These are phyloP conservation scores for Nicotiana sylvestris DNA, from an alignment of 257 asterid species.

Conservation along the genomic window DNA sequence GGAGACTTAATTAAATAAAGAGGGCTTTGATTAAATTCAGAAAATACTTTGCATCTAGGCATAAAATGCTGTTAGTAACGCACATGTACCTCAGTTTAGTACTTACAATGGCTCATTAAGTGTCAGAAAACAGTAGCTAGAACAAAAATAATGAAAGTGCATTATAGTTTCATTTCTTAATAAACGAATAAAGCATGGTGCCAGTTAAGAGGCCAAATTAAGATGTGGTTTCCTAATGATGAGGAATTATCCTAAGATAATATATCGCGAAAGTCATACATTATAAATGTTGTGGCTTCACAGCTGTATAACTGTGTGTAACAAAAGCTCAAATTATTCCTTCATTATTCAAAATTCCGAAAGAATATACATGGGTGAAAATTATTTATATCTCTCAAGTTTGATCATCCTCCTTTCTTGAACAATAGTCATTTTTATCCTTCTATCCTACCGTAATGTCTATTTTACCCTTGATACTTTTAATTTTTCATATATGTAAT, in stretches of 20 bases:
- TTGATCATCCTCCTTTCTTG: no score
- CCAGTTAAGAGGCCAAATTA: not conserved
- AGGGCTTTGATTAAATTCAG: not conserved
- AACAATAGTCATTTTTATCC: no score
- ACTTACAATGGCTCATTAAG: not conserved
- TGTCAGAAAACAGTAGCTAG: not conserved
- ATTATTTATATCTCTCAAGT: no score
- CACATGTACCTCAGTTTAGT: not conserved
- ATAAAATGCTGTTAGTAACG: not conserved
- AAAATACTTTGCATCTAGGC: not conserved
- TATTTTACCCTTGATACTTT: no score
- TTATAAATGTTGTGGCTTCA: not conserved
- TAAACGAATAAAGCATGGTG: not conserved
- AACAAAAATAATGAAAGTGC: not conserved
- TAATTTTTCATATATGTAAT: no score
- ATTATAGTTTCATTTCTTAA: not conserved
- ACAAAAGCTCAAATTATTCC: not conserved
- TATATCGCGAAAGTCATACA: not conserved
- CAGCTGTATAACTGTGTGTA: not conserved
- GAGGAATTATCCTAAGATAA: not conserved
- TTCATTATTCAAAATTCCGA: not conserved
- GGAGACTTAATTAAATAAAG: not conserved
- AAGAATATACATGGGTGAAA: not conserved
- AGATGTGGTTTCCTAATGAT: not conserved
- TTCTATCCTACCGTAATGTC: no score